Evolutionary conservation across 2,329 filamentous ascomycete species (phyloP), one percentile per base, ranked within the genome.

Genomic region (Mycosphaerella sp.): DNA sequence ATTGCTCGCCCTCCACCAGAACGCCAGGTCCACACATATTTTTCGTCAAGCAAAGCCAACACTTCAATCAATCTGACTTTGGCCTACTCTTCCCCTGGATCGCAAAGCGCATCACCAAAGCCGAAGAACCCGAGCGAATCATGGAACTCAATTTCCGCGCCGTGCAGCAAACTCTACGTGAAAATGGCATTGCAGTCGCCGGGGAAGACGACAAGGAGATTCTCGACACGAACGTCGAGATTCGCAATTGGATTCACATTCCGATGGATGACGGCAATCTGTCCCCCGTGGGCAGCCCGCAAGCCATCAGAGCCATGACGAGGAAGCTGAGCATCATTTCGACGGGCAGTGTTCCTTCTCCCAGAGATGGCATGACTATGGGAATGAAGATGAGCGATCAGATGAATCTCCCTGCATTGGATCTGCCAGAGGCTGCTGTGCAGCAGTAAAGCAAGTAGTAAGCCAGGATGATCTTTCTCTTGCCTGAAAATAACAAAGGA

Each of bases 51-150:
- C 75, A 80, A 43, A 86, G 84, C n/a, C 87, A 89, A 0, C 89
- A 95, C 67, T 78, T 95, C 26, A 88, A 80, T 54, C 89, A 95
- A 70, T 87, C 83, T 17, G 89, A 95, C 66, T 95, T 93, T 62
- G 89, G 87, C 36, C 73, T 93, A 23, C 72, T 95, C 21, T 95
- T 95, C 66, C 88, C 88, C 0, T 86, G 84, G 78, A 60, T 78
- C 1, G 77, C 76, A 7, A 74, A 73, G 45, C 73, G 74, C 42
- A 66, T 78, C 9, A 74, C 77, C 53, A 77, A 78, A 52, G 76
- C 75, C 0, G 73, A 95, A 73, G 67, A 90, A 72, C 67, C 93
- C 73, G 66, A 96, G 73, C 47, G 89, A 85, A 67, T 95, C 82
- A 72, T 95, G 79, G 66, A 93, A 72, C 75, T 98, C 82, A 73